These are phyloP conservation scores for Botrytis tulipae DNA, from an alignment of 2,329 filamentous ascomycete species.

Conservation along the genomic window DNA sequence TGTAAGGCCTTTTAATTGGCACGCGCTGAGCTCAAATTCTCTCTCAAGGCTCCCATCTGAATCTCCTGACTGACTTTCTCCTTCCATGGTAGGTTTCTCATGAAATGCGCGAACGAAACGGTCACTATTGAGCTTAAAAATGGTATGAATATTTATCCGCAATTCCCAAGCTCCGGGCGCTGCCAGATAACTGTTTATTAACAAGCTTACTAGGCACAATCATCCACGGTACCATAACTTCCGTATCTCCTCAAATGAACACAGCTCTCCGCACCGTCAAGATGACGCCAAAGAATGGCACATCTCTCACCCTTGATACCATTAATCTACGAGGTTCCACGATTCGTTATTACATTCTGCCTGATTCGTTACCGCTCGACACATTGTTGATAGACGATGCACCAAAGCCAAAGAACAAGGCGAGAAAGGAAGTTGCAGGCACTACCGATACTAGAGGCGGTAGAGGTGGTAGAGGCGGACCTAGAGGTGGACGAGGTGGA, in stretches of 20 bases:
- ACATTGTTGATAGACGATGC: constrained; percentile 94
- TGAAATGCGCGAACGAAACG: constrained; percentile 99
- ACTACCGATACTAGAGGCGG: constrained; percentile 39
- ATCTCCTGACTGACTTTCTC: constrained; percentile 40
- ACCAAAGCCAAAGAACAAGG: constrained; percentile 99
- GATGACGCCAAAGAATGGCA: constrained; percentile 88
- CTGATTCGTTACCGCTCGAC: constrained; percentile 91
- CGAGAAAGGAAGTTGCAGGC: constrained; percentile 78
- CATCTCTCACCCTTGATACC: constrained; percentile 83
- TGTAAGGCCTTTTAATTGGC: constrained; percentile 34
- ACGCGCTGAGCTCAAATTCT: constrained; percentile 47
- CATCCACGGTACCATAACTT: constrained; percentile 93
- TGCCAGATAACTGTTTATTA: background rate
- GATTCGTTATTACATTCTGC: constrained; percentile 94
- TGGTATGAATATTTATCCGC: constrained; percentile 55
- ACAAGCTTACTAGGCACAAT: constrained; percentile 71
- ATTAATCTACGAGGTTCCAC: constrained; percentile 97
- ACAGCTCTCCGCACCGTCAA: constrained; percentile 93
- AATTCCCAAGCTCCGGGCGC: background rate
- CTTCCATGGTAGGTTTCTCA: constrained; percentile 72
- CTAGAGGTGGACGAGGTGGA: constrained; percentile 49
- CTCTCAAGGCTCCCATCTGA: constrained; percentile 42
- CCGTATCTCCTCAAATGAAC: constrained; percentile 98
- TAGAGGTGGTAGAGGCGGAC: constrained; percentile 45
- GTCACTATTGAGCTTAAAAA: constrained; percentile 99